Evolutionary conservation across 768 basidiomycete genomes (phyloP).

Genomic region (Tricholoma furcatifolium): DNA sequence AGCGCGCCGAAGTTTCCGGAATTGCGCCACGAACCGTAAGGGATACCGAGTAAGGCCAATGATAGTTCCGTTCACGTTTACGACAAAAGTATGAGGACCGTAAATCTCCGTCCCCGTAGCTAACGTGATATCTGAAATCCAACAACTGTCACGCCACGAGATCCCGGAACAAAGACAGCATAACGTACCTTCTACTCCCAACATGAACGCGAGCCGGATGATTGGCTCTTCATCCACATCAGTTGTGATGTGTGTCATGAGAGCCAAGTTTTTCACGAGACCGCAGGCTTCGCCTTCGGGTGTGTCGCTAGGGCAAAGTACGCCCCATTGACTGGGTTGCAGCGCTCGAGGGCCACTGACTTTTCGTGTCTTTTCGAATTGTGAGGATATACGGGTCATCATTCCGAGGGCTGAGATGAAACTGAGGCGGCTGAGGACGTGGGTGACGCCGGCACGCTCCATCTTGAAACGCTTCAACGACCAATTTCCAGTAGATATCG

Average conservation of each 20-base stretch:
- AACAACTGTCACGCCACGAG: conserved; percentile 8
- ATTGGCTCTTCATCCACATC: conserved; percentile 97
- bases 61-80: conserved; percentile 96
- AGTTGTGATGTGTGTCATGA: conserved; percentile 99
- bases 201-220: conserved; percentile 83
- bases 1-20: conserved; percentile 89
- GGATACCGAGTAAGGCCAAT: conserved; percentile 91
- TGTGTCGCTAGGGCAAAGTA: conserved; percentile 97
- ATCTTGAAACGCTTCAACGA: conserved; percentile 98
- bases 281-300: conserved; percentile 99
- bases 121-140: conserved; percentile 76
- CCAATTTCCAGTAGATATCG: conserved; percentile 99
- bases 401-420: conserved; percentile 98
- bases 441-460: conserved; percentile 98
- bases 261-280: conserved; percentile 94
- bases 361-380: conserved; percentile 99
- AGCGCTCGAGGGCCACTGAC: conserved; percentile 96
- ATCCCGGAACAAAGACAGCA: not conserved
- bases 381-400: conserved; percentile 99
- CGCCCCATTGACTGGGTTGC: conserved; percentile 99
- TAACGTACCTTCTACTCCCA: conserved; percentile 90
- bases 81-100: conserved; percentile 86
- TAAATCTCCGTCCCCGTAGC: conserved; percentile 96
- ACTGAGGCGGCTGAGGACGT: conserved; percentile 91
- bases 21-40: conserved; percentile 80